phyloP scores from a whole-genome alignment of 2,329 filamentous ascomycete genomes.

The Rhytidhysteron rufulum region DNA sequence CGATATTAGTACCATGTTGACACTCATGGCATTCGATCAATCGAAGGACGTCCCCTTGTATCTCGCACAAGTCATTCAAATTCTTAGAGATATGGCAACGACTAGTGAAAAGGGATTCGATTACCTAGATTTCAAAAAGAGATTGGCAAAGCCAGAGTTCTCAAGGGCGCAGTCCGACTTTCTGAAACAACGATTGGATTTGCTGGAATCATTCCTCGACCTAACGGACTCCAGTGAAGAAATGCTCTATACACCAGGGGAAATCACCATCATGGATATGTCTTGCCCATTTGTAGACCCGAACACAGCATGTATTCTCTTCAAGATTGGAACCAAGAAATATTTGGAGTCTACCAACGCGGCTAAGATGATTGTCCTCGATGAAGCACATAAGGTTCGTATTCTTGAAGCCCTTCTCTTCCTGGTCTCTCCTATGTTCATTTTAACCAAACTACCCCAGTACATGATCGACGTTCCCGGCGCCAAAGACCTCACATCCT shows the following conservation, averaged over 20 bases:
- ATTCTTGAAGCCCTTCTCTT: not conserved
- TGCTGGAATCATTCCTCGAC: conserved; percentile 63
- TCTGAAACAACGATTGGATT: conserved; percentile 57
- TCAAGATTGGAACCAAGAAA: conserved; percentile 65
- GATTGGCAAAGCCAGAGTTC: conserved; percentile 39
- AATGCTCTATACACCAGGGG: conserved; percentile 38
- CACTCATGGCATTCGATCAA: conserved; percentile 49
- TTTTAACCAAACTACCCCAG: conserved; percentile 26
- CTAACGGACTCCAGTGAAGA: conserved; percentile 7
- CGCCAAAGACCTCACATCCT: conserved; percentile 59
- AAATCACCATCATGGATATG: conserved; percentile 66
- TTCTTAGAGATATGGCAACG: conserved; percentile 55
- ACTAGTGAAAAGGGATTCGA: conserved; percentile 48
- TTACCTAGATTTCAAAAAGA: conserved; percentile 47
- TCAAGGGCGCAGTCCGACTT: conserved; percentile 50
- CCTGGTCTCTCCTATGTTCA: not conserved
- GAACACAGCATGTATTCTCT: conserved; percentile 65
- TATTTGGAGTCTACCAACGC: conserved; percentile 53
- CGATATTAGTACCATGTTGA: conserved; percentile 51
- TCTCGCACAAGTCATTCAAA: conserved; percentile 38
- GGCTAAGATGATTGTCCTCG: conserved; percentile 62
- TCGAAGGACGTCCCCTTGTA: conserved; percentile 52
- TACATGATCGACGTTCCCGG: conserved; percentile 57
- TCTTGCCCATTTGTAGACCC: conserved; percentile 67
- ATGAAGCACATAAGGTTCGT: conserved; percentile 70